A percentile compares a stretch with the other conserved stretches of the same genome.
phyloP scores from a whole-genome alignment of 306 rosid genomes.

The Quercus bicolor region DNA sequence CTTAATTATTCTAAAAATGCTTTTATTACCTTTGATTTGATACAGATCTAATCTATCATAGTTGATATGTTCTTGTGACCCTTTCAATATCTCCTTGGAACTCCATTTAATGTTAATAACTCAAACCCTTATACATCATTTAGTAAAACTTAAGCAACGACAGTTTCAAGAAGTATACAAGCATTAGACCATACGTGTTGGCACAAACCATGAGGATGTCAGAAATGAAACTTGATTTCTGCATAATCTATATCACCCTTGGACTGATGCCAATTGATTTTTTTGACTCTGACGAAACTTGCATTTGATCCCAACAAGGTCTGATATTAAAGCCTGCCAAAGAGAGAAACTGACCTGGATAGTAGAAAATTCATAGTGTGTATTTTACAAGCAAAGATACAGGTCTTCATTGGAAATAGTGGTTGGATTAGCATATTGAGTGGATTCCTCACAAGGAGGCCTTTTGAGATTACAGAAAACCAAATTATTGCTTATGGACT shows the following conservation, averaged over 20 bases:
- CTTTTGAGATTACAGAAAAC: not conserved
- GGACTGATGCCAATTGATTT: not conserved
- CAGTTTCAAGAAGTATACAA: not conserved
- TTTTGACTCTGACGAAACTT: not conserved
- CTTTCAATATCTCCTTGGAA: not conserved
- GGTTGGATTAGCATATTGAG: not conserved
- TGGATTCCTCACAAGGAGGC: not conserved
- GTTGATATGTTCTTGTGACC: not conserved
- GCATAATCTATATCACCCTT: not conserved
- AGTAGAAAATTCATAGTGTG: not conserved
- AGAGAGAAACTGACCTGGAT: not conserved
- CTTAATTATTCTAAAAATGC: constrained; percentile 12
- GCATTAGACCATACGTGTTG: not conserved
- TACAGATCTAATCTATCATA: not conserved
- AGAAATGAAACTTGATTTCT: not conserved
- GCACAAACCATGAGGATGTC: not conserved
- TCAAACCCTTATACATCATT: not conserved
- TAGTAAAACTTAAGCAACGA: not conserved
- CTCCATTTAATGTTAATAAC: not conserved
- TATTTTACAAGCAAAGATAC: not conserved
- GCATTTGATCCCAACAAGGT: not conserved
- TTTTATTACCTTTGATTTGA: constrained; percentile 9
- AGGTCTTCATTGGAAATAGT: not conserved
- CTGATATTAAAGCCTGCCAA: not conserved
- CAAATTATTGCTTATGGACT: not conserved